These are phyloP conservation scores for Acacia melanoxylon DNA, from an alignment of 306 rosid species.

Conservation along the genomic window DNA sequence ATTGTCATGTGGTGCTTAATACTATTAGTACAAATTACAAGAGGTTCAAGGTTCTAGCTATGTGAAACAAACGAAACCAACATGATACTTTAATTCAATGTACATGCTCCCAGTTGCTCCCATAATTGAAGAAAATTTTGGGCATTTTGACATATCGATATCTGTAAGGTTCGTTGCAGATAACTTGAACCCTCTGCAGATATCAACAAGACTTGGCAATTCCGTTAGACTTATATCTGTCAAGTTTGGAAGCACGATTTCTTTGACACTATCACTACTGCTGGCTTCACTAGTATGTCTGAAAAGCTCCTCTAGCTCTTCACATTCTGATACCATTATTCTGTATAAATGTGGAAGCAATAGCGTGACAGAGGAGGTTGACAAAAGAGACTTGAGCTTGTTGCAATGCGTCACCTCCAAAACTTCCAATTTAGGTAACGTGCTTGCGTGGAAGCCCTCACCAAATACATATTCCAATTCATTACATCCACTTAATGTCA, in stretches of 20 bases:
- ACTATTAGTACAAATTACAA: background rate
- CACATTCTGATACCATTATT: background rate
- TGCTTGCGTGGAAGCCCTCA: background rate
- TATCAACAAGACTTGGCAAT: background rate
- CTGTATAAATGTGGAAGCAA: background rate
- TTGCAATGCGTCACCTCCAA: background rate
- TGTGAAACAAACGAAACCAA: background rate
- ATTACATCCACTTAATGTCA: background rate
- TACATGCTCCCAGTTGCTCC: background rate
- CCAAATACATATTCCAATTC: background rate
- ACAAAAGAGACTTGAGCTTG: background rate
- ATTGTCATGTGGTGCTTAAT: background rate
- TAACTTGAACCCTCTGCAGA: background rate
- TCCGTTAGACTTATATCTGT: fast-evolving
- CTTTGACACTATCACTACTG: background rate
- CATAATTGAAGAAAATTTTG: background rate
- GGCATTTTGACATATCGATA: background rate
- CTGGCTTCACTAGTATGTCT: background rate
- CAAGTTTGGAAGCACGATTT: background rate
- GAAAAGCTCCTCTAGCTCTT: background rate
- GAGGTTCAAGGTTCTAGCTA: background rate
- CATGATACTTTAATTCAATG: fast-evolving
- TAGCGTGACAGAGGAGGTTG: no score
- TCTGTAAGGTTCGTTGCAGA: fast-evolving
- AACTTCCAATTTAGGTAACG: background rate